Base-by-base conservation (phyloP, 345 rosid genomes). In the Eucalyptus rudis region DNA sequence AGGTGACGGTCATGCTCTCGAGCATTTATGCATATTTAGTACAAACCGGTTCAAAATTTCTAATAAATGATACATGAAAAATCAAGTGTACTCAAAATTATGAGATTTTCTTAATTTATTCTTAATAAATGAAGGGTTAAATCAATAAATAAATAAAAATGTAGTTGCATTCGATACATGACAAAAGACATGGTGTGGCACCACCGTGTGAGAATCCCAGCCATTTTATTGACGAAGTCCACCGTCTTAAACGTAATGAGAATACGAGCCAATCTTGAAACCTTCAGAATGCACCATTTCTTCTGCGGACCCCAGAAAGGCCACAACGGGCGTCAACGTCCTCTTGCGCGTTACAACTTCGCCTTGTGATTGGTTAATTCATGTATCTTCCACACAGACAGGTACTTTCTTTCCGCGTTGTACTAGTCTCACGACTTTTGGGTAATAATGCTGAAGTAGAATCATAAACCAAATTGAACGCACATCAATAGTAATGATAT, bases 361-460 rank as follows among this genome's bases (percentile, higher is more conserved):
- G n/a, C 29, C 31, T 5, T 27, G 15, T 59, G 66, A 59, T 27
- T 59, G 66, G 66, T 25, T 25, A 59, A 59, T 59, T 59, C 31
- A 27, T 0, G 0, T 19, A 52, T 3, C 0, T 52, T 51, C 56
- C 22, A 17, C 56, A 3, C 24, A 7, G 56, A 59, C 4, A 5
- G 3, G n/a, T 0, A 59, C 0, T 27, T 27, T 25, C 31, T 59
- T 59, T 59, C n/a, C 68, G 27, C 13, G 27, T 59, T 13, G 31
- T 59, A 59, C 16, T 27, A 27, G 15, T 27, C 31, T 27, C 31
- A 59, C 15, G 31, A 59, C 31, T 59, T 59, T 59, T 13, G 68
- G 15, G 7, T 6, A 59, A 12, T 27, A 59, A 52, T 27, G 68
- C 0, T 27, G 15, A 59, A 59, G 15, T 27, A 59, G 7, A 27